These are phyloP conservation scores for Ramalina intermedia DNA, from an alignment of 495 filamentous ascomycete genomes.

Conservation along the genomic window DNA sequence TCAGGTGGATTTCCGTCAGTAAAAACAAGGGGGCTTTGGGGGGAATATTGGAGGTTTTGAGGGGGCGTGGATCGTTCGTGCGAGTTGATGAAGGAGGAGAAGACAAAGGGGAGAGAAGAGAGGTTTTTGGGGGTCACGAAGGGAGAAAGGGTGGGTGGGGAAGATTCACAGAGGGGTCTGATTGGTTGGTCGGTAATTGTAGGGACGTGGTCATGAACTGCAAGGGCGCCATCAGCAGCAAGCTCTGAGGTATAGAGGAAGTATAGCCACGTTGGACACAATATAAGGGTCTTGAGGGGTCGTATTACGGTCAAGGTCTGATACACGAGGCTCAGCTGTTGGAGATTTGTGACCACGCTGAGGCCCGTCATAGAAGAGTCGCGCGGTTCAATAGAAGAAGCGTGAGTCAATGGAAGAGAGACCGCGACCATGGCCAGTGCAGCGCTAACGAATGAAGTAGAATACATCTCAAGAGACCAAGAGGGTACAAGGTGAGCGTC, in stretches of 20 bases:
- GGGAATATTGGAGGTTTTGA: too few species aligned
- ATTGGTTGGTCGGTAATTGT: not conserved
- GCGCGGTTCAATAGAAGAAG: not conserved
- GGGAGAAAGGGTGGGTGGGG: not conserved
- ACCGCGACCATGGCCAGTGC: too few species aligned
- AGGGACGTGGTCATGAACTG: not conserved
- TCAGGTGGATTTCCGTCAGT: not conserved
- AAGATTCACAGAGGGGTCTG: not conserved
- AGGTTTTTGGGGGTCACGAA: not conserved
- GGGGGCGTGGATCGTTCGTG: not conserved
- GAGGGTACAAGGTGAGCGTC: too few species aligned
- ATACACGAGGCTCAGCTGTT: not conserved
- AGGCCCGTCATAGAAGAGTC: not conserved
- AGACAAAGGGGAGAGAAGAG: not conserved
- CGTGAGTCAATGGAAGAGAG: too few species aligned
- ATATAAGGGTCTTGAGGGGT: not conserved
- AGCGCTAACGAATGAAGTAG: too few species aligned
- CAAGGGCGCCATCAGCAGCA: not conserved
- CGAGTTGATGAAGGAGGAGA: not conserved
- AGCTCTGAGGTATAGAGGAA: too few species aligned
- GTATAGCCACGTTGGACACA: not conserved
- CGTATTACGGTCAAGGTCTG: not conserved
- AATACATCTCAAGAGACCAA: too few species aligned
- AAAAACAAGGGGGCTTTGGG: too few species aligned
- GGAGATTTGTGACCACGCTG: not conserved